These are phyloP conservation scores for Colletotrichum sp. DNA, from an alignment of 2,329 filamentous ascomycete species.

Conservation along the genomic window DNA sequence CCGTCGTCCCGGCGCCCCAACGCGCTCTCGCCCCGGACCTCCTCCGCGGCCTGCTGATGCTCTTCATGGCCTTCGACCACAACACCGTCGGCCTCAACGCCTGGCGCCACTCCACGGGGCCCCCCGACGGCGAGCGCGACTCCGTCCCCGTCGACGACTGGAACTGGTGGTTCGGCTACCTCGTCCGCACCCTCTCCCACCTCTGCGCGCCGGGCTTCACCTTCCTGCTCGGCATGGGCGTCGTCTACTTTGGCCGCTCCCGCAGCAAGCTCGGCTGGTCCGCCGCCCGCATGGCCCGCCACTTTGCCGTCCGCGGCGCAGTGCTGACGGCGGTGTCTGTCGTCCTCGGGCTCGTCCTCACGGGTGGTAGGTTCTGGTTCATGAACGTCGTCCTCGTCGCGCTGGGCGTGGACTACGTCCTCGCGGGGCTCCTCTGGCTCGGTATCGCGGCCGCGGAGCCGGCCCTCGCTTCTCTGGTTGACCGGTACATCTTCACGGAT, in stretches of 20 bases:
- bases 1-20: neutral
- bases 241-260: slow-evolving; percentile 49
- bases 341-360: slow-evolving; percentile 33
- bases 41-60: slow-evolving; percentile 48
- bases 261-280: slow-evolving; percentile 44
- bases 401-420: slow-evolving; percentile 48
- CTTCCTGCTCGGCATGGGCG: slow-evolving; percentile 49
- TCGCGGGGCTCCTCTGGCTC: slow-evolving; percentile 47
- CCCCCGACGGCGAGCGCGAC: slow-evolving; percentile 38
- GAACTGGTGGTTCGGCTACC: slow-evolving; percentile 41
- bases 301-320: slow-evolving; percentile 40
- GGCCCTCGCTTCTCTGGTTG: slow-evolving; percentile 29
- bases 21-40: slow-evolving; percentile 48
- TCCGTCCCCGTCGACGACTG: slow-evolving; percentile 35
- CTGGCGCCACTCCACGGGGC: slow-evolving; percentile 43
- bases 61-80: slow-evolving; percentile 50
- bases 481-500: slow-evolving; percentile 18
- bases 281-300: slow-evolving; percentile 33
- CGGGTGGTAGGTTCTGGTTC: slow-evolving; percentile 41
- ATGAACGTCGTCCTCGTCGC: slow-evolving; percentile 48
- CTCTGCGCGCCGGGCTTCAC: slow-evolving; percentile 50
- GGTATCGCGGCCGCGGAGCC: slow-evolving; percentile 37
- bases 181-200: slow-evolving; percentile 46
- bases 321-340: slow-evolving; percentile 38
- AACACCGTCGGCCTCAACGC: slow-evolving; percentile 39